Percentiles rank a stretch among this genome's conserved stretches.
Evolutionary conservation across 2,329 filamentous ascomycete genomes (phyloP).

Genomic region (Exophiala xenobiotica): DNA sequence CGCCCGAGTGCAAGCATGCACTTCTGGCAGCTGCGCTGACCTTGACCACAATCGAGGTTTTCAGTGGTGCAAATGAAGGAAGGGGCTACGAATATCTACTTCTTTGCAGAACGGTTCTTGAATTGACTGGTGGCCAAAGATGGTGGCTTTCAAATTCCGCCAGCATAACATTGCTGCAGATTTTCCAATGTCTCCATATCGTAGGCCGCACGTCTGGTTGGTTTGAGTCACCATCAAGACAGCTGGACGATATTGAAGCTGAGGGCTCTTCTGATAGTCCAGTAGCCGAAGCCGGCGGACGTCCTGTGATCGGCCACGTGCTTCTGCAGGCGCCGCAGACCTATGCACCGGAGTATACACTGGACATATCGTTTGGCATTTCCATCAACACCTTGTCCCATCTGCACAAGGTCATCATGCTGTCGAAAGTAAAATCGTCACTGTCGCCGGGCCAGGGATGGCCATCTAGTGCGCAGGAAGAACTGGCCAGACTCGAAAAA

Average conservation of each 20-base stretch:
- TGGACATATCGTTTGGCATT: constrained; percentile 10
- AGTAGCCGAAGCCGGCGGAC: not conserved
- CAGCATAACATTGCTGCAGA: constrained; percentile 5
- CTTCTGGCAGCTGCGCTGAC: constrained; percentile 6
- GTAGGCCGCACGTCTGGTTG: constrained; percentile 5
- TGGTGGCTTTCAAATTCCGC: constrained; percentile 1
- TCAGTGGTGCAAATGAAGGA: constrained; percentile 3
- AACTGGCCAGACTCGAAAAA: not conserved
- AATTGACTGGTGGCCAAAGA: constrained; percentile 1
- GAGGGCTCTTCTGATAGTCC: not conserved
- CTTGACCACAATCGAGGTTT: constrained; percentile 8
- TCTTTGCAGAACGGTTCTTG: constrained; percentile 1
- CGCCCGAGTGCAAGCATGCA: not conserved
- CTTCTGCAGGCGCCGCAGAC: not conserved
- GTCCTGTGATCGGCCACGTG: not conserved
- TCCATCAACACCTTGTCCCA: constrained; percentile 2
- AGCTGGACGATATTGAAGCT: too few relatives aligned
- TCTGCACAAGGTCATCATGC: constrained; percentile 6
- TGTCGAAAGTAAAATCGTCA: not conserved
- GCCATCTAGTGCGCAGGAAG: not conserved
- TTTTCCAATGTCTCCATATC: constrained; percentile 6
- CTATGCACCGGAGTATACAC: constrained; percentile 1
- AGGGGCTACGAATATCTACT: constrained; percentile 8
- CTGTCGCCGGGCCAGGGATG: not conserved
- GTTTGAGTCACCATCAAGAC: not conserved